Conservation (phyloP, 306 rosid genomes). For the Malus domestica region ASM211411v1 NC_041789.1:23838001-23838500, state of each 20-base stretch:
- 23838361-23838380: slow-evolving; percentile 77
- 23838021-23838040: slow-evolving; percentile 97
- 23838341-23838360: slow-evolving; percentile 91
- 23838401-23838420: background rate
- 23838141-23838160: slow-evolving; percentile 99
- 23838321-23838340: slow-evolving; percentile 98
- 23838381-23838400: slow-evolving; percentile 56
- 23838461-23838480: background rate
- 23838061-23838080: slow-evolving; percentile 21
- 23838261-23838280: background rate
- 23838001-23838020: slow-evolving; percentile 97
- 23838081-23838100: background rate
- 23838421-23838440: background rate
- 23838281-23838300: slow-evolving; percentile 47
- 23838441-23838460: background rate
- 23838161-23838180: slow-evolving; percentile 95
- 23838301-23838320: slow-evolving; percentile 95
- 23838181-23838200: slow-evolving; percentile 76
- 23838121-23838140: slow-evolving; percentile 97
- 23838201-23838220: background rate
- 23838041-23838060: slow-evolving; percentile 51
- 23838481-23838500: background rate
- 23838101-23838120: background rate
- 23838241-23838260: background rate
- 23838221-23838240: background rate